Base-by-base conservation (phyloP, 1,284 basidiomycete species). In the Pterula multifida region DNA sequence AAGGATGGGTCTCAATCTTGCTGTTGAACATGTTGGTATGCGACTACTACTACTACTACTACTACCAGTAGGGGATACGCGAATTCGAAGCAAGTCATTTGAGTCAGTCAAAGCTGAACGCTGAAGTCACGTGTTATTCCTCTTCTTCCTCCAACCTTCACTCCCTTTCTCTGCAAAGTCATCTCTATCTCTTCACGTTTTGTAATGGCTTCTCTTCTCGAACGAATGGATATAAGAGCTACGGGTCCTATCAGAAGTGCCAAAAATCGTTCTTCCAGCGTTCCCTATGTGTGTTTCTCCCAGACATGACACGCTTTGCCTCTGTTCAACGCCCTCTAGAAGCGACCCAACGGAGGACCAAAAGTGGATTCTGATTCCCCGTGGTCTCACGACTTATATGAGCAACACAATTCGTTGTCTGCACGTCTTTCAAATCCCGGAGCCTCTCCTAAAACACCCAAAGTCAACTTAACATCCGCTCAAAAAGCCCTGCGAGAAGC, bases 311-410 rank as follows among this genome's bases (percentile, higher is more conserved):
- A 56, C 54, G 55, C 50, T 56, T 55, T 56, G 55, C 55, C 53
- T 55, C 56, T 49, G 35, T 36, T 45, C 51, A 53, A 49, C 48
- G 45, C 46, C 49, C 57, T 47, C 54, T 64, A 79, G 75, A 73
- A 64, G 59, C 75, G 74, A 53, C 61, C 66, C 50, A 65, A 65
- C 39, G 72, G 75, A 25, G 67, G 70, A 12, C 78, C 81, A 36
- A 84, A 80, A 61, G 81, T 79, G 57, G 76, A 88, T 58, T 61
- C 78, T 47, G 78, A 88, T 54, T 68, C 71, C 12, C 67, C 69
- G 26, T 88, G 85, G 85, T 71, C 80, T 49, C 85, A 88, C 59
- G 85, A 88, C 63, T 64, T 85, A 52, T 88, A 69, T 58, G 76
- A 81, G 52, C 66, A 69, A n/a, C 71, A 72, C 52, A 74, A 78